Percentiles rank a stretch among this genome's conserved stretches.
phyloP scores from a whole-genome alignment of 257 asterid genomes.

The Voacanga thouarsii region DNA sequence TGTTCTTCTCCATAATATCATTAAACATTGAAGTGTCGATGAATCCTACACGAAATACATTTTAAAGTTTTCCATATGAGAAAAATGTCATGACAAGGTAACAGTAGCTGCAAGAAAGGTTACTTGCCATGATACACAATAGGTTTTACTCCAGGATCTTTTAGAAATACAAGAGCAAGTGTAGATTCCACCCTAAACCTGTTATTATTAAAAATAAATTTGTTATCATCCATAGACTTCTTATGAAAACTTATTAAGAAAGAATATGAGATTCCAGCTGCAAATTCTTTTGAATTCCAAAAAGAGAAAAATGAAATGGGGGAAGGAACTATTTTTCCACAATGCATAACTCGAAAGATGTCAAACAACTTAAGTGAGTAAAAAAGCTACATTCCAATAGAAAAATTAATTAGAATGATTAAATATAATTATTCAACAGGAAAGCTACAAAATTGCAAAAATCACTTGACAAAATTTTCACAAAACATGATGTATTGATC shows the following conservation, averaged over 20 bases:
- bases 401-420: background rate
- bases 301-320: background rate
- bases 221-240: conserved; percentile 2
- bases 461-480: background rate
- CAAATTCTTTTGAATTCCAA: background rate
- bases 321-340: background rate
- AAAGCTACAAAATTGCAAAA: background rate
- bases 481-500: background rate
- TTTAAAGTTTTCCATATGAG: conserved; percentile 29
- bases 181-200: conserved; percentile 94
- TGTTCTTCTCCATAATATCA: conserved; percentile 89
- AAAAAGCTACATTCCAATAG: background rate
- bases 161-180: conserved; percentile 82
- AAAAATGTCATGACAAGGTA: conserved; percentile 10
- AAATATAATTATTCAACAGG: background rate
- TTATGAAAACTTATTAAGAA: background rate
- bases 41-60: conserved; percentile 53
- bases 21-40: conserved; percentile 68
- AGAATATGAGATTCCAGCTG: background rate
- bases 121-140: conserved; percentile 71
- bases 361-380: background rate
- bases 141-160: conserved; percentile 90
- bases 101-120: conserved; percentile 3
- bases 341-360: background rate
- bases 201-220: conserved; percentile 4